Evolutionary conservation across 352 stramenopile genomes (phyloP).

Genomic region (Bremia lactucae): DNA sequence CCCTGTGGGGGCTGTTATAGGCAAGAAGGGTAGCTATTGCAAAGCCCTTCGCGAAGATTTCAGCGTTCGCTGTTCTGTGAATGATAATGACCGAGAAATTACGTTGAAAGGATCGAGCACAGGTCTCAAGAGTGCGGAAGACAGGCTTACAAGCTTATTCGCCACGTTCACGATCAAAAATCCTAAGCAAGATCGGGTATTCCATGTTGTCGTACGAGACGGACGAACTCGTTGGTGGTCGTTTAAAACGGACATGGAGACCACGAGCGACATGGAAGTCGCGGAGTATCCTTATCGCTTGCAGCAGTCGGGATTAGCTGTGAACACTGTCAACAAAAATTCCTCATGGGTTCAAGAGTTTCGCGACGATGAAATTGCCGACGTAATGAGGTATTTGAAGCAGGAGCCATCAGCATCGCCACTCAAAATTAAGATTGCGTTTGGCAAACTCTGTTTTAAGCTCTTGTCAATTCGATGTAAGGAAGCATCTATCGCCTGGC

Average conservation of each 20-base stretch:
- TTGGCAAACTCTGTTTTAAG: slow-evolving; percentile 26
- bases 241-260: slow-evolving; percentile 14
- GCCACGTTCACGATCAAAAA: slow-evolving; percentile 6
- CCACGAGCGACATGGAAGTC: slow-evolving; percentile 8
- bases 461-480: slow-evolving; percentile 14
- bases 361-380: slow-evolving; percentile 8
- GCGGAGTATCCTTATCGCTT: slow-evolving; percentile 16
- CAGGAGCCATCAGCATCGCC: slow-evolving; percentile 5
- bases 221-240: slow-evolving; percentile 17
- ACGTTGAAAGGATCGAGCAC: slow-evolving; percentile 13
- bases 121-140: slow-evolving; percentile 9
- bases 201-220: slow-evolving; percentile 17
- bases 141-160: slow-evolving; percentile 21
- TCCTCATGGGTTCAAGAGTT: slow-evolving; percentile 24
- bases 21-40: slow-evolving; percentile 26
- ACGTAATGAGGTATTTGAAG: slow-evolving; percentile 18
- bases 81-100: slow-evolving; percentile 16
- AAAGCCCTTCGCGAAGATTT: slow-evolving; percentile 20
- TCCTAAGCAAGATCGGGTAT: slow-evolving; percentile 7
- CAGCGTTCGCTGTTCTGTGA: slow-evolving; percentile 20
- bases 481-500: slow-evolving; percentile 16
- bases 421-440: slow-evolving; percentile 15
- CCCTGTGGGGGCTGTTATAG: slow-evolving; percentile 31
- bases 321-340: slow-evolving; percentile 4
- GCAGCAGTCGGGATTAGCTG: slow-evolving; percentile 12